Conservation (phyloP, 1,284 basidiomycete species). For the Trichosporon faecale region DNA sequence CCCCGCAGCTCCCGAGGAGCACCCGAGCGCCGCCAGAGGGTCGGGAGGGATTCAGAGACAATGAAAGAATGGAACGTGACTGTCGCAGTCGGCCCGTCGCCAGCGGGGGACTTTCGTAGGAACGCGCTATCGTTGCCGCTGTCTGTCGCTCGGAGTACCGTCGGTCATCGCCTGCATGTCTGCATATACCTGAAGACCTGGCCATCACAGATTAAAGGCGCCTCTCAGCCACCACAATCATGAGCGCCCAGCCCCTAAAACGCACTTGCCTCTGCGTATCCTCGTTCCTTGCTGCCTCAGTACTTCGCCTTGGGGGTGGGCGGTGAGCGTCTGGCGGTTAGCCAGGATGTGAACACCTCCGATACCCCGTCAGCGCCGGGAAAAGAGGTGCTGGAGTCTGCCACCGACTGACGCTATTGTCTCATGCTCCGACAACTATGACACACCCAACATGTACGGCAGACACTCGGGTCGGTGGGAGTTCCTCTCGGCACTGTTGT, state of each 20-base stretch:
- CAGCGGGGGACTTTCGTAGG: not conserved
- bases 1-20: not conserved
- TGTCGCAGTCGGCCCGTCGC: not conserved
- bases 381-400: not conserved
- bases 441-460: not conserved
- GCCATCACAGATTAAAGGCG: not conserved
- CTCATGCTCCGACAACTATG: constrained; percentile 1
- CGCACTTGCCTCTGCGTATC: not conserved
- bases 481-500: not conserved
- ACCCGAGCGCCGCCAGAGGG: not conserved
- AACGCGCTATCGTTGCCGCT: not conserved
- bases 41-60: not conserved
- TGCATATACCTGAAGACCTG: not conserved
- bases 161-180: not conserved
- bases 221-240: not conserved
- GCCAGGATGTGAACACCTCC: too few relatives aligned
- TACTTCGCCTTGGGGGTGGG: not conserved
- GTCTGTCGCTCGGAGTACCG: not conserved
- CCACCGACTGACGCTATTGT: not conserved
- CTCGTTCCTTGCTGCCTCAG: not conserved
- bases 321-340: not conserved
- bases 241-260: not conserved
- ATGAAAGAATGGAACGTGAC: constrained; percentile 10
- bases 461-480: not conserved
- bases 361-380: not conserved